Evolutionary conservation across 768 basidiomycete species (phyloP).

Genomic region (Serendipita sp.): DNA sequence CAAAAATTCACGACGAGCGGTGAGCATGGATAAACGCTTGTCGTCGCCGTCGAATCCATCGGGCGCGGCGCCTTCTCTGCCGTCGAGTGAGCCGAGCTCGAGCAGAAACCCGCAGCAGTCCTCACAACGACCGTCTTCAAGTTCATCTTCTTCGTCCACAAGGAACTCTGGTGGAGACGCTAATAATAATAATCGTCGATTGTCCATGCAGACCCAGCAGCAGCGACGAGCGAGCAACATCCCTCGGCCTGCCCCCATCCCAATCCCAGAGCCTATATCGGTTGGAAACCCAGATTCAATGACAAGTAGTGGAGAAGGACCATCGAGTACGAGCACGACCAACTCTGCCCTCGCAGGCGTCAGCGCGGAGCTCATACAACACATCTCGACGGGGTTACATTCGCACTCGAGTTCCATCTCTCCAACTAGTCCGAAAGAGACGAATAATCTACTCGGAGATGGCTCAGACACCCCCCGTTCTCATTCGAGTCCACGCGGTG

Average conservation of each 20-base stretch:
- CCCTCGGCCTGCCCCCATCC: conserved; percentile 1
- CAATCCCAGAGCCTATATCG: conserved; percentile 1
- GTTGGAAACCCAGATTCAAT: background rate
- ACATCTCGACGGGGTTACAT: background rate
- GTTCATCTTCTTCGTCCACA: background rate
- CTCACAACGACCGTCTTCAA: background rate
- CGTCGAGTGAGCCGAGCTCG: background rate
- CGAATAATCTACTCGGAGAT: conserved; percentile 5
- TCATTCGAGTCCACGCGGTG: background rate
- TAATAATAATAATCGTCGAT: background rate
- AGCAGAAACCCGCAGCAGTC: background rate
- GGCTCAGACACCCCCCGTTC: background rate
- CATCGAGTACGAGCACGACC: background rate
- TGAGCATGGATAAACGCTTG: background rate
- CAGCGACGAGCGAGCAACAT: background rate
- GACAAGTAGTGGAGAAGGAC: background rate
- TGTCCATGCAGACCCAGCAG: background rate
- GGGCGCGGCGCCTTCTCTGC: background rate
- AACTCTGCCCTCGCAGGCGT: background rate
- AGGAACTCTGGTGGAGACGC: background rate
- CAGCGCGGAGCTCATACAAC: background rate
- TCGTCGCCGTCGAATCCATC: background rate
- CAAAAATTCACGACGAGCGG: background rate
- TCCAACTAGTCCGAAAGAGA: background rate
- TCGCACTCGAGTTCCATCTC: background rate